Conservation (phyloP, 2,329 filamentous ascomycete genomes). For the Botrytis porri region DNA sequence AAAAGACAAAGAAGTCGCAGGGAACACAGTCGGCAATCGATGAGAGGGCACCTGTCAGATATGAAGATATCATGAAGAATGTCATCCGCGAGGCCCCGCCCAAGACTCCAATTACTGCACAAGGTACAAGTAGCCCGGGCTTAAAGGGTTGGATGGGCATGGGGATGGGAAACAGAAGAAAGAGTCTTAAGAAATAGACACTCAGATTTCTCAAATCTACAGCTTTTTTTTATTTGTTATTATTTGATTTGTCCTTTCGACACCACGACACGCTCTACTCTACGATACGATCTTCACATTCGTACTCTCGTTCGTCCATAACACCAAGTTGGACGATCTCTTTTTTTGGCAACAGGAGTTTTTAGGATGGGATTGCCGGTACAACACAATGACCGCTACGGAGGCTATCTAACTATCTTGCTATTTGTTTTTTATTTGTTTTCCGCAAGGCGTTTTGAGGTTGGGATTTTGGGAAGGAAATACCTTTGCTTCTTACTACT, state of each 20-base stretch:
- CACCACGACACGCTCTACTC: background rate
- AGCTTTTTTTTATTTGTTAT: background rate
- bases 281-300: constrained; percentile 7
- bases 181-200: constrained; percentile 25
- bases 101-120: background rate
- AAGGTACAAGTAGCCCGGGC: constrained; percentile 7
- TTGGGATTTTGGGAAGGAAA: background rate
- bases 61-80: constrained; percentile 29
- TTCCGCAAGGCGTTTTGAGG: constrained; percentile 4
- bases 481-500: constrained; percentile 15
- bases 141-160: constrained; percentile 12
- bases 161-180: constrained; percentile 24
- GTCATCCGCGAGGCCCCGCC: constrained; percentile 25
- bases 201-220: background rate
- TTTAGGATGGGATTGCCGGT: constrained; percentile 4
- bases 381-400: constrained; percentile 7
- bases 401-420: constrained; percentile 13
- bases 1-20: background rate
- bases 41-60: constrained; percentile 21
- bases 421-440: background rate
- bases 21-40: constrained; percentile 14
- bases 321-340: background rate
- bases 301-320: constrained; percentile 3
- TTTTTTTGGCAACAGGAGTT: background rate
- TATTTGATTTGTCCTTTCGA: constrained; percentile 9